These are phyloP conservation scores for Lentinus polychrous DNA, from an alignment of 1,284 basidiomycete species.

Conservation along the genomic window DNA sequence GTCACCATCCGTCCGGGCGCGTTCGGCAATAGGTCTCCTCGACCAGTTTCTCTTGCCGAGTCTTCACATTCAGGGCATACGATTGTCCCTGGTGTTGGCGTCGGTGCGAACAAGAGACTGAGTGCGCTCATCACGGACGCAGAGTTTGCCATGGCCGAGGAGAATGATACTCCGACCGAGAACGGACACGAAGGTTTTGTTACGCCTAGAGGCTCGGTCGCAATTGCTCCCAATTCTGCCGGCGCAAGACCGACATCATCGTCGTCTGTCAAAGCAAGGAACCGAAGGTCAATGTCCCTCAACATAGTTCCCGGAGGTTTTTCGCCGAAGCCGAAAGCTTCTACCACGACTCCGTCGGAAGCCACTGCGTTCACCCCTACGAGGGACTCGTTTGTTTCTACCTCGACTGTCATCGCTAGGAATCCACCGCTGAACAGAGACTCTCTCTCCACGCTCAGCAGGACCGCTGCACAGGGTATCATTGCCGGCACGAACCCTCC, in stretches of 20 bases:
- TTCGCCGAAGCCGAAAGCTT: slow-evolving; percentile 8
- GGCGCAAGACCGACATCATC: slow-evolving; percentile 19
- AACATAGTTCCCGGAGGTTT: slow-evolving; percentile 17
- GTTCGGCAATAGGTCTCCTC: slow-evolving; percentile 42
- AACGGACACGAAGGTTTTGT: not conserved
- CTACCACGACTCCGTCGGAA: not conserved
- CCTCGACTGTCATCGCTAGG: slow-evolving; percentile 11
- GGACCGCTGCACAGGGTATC: slow-evolving; percentile 34
- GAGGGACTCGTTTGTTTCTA: slow-evolving; percentile 9
- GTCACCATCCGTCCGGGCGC: slow-evolving; percentile 57
- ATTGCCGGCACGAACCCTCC: slow-evolving; percentile 30
- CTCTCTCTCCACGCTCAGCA: slow-evolving; percentile 20
- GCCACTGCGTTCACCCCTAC: slow-evolving; percentile 4
- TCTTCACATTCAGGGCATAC: slow-evolving; percentile 67
- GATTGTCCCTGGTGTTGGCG: slow-evolving; percentile 36
- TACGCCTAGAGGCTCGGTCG: not conserved
- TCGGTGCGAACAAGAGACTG: slow-evolving; percentile 50
- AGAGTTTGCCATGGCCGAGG: slow-evolving; percentile 40
- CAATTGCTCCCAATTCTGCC: slow-evolving; percentile 14
- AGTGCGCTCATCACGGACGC: slow-evolving; percentile 63
- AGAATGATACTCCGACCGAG: slow-evolving; percentile 20
- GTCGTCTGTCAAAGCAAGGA: slow-evolving; percentile 33
- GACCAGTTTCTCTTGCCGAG: slow-evolving; percentile 69
- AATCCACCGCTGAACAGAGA: slow-evolving; percentile 27
- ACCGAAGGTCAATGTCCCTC: slow-evolving; percentile 59